Evolutionary conservation across 306 rosid genomes (phyloP).

Genomic region (Biancaea sappan): DNA sequence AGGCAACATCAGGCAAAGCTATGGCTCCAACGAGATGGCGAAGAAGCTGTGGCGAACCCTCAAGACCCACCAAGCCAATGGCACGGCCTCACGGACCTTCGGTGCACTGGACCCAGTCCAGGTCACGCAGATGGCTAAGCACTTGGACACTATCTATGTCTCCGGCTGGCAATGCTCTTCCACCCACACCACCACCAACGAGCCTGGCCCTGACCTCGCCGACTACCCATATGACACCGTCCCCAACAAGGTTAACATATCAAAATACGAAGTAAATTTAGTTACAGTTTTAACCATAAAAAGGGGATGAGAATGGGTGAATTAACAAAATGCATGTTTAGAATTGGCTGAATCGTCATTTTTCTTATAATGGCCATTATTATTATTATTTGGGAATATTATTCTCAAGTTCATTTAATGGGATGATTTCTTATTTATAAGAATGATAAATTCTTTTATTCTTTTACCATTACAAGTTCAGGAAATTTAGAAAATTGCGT

Average conservation of each 20-base stretch:
- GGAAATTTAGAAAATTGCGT: too few species aligned
- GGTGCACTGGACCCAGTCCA: constrained; percentile 98
- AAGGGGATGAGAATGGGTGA: too few species aligned
- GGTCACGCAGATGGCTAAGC: constrained; percentile 93
- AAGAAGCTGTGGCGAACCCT: constrained; percentile 88
- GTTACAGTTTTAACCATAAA: too few species aligned
- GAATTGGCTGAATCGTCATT: too few species aligned
- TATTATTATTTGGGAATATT: too few species aligned
- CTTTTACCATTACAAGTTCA: too few species aligned
- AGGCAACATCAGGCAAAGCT: constrained; percentile 77
- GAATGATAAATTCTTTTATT: too few species aligned
- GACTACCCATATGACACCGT: constrained; percentile 98
- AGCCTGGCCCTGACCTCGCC: constrained; percentile 97
- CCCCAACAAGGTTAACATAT: constrained; percentile 69
- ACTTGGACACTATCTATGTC: constrained; percentile 87
- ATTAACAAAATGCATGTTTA: too few species aligned
- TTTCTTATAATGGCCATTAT: too few species aligned
- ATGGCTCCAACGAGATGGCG: constrained; percentile 79
- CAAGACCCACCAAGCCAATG: constrained; percentile 83
- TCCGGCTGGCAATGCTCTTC: constrained; percentile 99
- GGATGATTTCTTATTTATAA: too few species aligned
- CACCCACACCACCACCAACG: constrained; percentile 89
- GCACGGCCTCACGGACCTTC: constrained; percentile 89
- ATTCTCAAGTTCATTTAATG: too few species aligned
- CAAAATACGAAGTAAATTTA: too few species aligned